Evolutionary conservation across 1,284 basidiomycete species (phyloP), one percentile per base, ranked within the genome.

Genomic region (Mycena citricolor): DNA sequence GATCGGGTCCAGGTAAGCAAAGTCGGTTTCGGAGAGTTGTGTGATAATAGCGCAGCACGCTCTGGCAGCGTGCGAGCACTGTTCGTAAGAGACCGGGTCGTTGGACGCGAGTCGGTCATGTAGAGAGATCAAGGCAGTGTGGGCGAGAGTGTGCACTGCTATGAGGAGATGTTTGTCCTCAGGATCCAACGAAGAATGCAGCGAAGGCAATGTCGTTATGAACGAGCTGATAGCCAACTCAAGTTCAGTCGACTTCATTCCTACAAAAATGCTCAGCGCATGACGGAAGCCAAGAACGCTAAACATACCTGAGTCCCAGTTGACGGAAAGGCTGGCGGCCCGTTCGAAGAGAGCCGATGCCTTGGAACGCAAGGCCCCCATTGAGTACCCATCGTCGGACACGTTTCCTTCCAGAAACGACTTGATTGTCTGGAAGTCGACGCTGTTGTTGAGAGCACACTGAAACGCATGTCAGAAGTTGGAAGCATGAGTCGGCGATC

Each of bases 291-390:
- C 43, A 49, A 47, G 52, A 34, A 23, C 21, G 23, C 24, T 44
- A 42, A 13, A 64, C 79, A 55, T 65, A 81, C 79, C 73, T 44
- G 74, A 62, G 58, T 73, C 76, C 79, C 82, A 84, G 54, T 67
- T 74, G 20, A 71, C 70, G 16, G 81, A 71, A 21, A 87, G 61
- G 42, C 71, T 67, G 50, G 80, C 74, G 24, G 85, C 83, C 32
- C 76, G 77, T 44, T 85, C 74, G 56, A 83, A 83, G 17, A 90
- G 69, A 12, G 83, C 75, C n/a, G 86, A 80, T 8, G 83, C 83
- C 63, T 89, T 89, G 34, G 75, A 81, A 52, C 83, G 79, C 47
- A 86, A 62, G 5, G 84, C 81, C 22, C 70, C 65, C 26, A 72
- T 70, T 5, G 83, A 81, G 60, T 82, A 86, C 16, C 81, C 76